Evolutionary conservation across 2,329 filamentous ascomycete species (phyloP), one percentile per base, ranked within the genome.

Genomic region (Curvularia spicifera): DNA sequence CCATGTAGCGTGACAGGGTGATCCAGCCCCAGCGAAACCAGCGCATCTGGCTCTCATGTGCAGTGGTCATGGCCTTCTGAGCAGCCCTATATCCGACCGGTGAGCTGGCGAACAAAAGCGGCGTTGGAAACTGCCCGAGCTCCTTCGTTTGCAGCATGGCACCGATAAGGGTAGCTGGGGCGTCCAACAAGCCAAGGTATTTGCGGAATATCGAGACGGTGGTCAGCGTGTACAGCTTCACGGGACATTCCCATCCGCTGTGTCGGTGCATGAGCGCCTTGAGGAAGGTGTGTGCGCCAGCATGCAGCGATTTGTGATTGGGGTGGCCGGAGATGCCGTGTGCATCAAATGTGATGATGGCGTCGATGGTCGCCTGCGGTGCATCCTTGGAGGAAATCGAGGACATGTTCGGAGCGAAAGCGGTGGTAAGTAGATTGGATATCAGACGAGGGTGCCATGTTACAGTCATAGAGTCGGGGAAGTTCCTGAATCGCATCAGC

Each of bases 1-100:
- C 85, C 95, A 99, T 98, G 79, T 98, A 99, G 60, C 95, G 84
- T 71, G 93, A 95, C 56, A 97, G 75, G 0, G 86, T 84, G 72
- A 99, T 97, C 93, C 93, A 99, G 2, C 93, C 91, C 85, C 93
- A 98, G 7, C 95, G 87, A 74, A 98, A 99, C 95, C 95, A 99
- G 37, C 91, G 87, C 95, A 99, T 99, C 83, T 99, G 95, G 77
- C 93, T 97, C 79, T 87, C 83, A 80, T 99, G 95, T 28, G 91
- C 94, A 53, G 85, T 83, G 1, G 91, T 93, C 95, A 99, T 99
- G 31, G 95, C 93, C 53, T 81, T 84, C 80, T 93, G 89, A 7
- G 91, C 94, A 29, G 83, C 85, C 63, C 88, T 82, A 63, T 89
- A 86, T 54, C 84, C 83, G 4, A 78, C 73, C 15, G 92, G 81